Conservation (phyloP, 192 early-diverging fungal species). For the Coemansia sp. region DNA sequence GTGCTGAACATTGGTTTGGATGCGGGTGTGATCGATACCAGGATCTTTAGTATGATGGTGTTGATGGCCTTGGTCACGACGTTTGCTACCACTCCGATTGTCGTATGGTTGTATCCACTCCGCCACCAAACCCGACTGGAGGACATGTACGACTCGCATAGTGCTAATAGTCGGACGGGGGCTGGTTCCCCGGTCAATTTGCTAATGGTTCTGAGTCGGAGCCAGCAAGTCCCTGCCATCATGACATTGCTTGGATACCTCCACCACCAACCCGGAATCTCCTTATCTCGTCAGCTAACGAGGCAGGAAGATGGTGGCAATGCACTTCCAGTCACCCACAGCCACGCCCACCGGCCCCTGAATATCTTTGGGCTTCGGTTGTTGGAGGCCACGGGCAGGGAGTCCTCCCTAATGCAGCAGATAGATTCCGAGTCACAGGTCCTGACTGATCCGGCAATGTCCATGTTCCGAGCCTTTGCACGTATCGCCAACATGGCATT, state of each 20-base stretch:
- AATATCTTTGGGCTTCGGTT: slow-evolving; percentile 68
- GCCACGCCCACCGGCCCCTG: slow-evolving; percentile 13
- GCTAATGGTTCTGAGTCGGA: slow-evolving; percentile 56
- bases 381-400: slow-evolving; percentile 70
- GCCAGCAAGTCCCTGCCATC: slow-evolving; percentile 61
- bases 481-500: slow-evolving; percentile 64
- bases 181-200: slow-evolving; percentile 37
- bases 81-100: slow-evolving; percentile 76
- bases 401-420: slow-evolving; percentile 75
- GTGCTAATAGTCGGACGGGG: slow-evolving; percentile 10
- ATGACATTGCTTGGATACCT: slow-evolving; percentile 64
- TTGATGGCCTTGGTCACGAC: slow-evolving; percentile 84
- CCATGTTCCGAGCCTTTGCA: slow-evolving; percentile 77
- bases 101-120: slow-evolving; percentile 66
- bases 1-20: slow-evolving; percentile 90
- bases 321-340: slow-evolving; percentile 6
- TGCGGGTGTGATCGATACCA: slow-evolving; percentile 72
- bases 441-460: slow-evolving; percentile 67
- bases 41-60: slow-evolving; percentile 68
- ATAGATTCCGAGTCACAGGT: slow-evolving; percentile 58
- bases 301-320: slow-evolving; percentile 2
- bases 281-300: slow-evolving; percentile 13
- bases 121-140: slow-evolving; percentile 52
- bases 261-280: slow-evolving; percentile 29
- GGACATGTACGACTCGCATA: slow-evolving; percentile 11